Conservation (phyloP, 805 yeast species). For the Wickerhamiella occidentalis region DNA sequence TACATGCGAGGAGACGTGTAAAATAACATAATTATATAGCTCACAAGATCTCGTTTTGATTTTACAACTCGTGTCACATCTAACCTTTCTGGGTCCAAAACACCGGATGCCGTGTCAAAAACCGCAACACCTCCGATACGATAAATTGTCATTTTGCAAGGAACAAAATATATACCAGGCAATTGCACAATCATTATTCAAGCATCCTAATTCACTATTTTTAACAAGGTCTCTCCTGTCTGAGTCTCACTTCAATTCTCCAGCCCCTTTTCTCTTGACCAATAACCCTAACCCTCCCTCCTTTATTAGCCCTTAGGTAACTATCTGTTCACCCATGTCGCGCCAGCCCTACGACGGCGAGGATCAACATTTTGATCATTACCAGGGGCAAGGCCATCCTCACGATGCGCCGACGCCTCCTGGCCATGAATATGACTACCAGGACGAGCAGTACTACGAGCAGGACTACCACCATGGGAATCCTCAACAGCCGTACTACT, state of each 20-base stretch:
- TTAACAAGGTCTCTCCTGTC: background rate
- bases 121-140: background rate
- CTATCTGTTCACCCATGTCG: slow-evolving; percentile 9
- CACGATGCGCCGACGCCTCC: slow-evolving; percentile 24
- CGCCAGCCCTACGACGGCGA: slow-evolving; percentile 15
- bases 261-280: slow-evolving; percentile 2
- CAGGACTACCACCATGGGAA: slow-evolving; percentile 30
- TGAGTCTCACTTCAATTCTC: background rate
- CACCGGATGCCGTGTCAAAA: background rate
- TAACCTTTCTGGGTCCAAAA: background rate
- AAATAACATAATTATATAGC: too few species aligned
- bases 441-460: slow-evolving; percentile 30
- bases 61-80: too few species aligned
- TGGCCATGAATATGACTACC: slow-evolving; percentile 31
- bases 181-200: too few species aligned
- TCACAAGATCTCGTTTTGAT: too few species aligned
- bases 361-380: slow-evolving; percentile 24
- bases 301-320: slow-evolving; percentile 4
- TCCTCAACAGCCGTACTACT: slow-evolving; percentile 31
- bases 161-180: background rate
- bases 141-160: background rate
- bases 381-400: slow-evolving; percentile 33
- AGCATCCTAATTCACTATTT: background rate
- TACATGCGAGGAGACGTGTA: background rate
- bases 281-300: slow-evolving; percentile 1